phyloP scores from a whole-genome alignment of 768 basidiomycete species.

The Gloeostereum incarnatum region DNA sequence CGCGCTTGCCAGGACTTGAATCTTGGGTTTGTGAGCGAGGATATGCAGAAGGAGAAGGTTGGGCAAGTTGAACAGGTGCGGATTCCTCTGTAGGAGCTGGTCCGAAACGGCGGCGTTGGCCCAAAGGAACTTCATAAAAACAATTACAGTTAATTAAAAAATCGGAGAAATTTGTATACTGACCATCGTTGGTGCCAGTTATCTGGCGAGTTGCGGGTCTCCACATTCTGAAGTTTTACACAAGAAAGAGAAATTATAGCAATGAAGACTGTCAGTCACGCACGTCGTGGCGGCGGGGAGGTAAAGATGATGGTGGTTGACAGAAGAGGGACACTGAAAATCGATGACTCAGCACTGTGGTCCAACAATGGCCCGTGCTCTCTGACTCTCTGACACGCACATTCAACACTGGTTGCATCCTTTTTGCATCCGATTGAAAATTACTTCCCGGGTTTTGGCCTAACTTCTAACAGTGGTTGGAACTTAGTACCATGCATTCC shows the following conservation, averaged over 20 bases:
- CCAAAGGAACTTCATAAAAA: conserved; percentile 58
- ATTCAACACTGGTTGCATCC: no score
- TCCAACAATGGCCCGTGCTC: no score
- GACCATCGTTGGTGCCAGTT: conserved; percentile 89
- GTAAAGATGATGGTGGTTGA: no score
- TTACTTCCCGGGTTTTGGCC: no score
- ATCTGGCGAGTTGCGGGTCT: conserved; percentile 84
- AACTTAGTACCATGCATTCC: no score
- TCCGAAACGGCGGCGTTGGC: conserved; percentile 85
- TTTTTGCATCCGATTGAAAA: no score
- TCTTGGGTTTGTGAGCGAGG: conserved; percentile 57
- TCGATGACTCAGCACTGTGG: no score
- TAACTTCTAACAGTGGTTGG: no score
- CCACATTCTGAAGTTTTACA: conserved; percentile 53
- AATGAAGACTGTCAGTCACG: neutral
- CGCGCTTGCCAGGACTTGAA: conserved; percentile 46
- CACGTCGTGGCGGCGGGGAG: no score
- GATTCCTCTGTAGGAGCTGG: conserved; percentile 77
- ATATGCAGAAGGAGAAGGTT: conserved; percentile 81
- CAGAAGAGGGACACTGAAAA: no score
- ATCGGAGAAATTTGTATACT: conserved; percentile 17
- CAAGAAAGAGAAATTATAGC: conserved; percentile 19
- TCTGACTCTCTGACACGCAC: no score
- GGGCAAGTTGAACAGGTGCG: conserved; percentile 77
- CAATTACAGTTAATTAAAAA: conserved; percentile 6